Base-by-base conservation (phyloP, 2,329 filamentous ascomycete species). In the Scopulariopsis brevicaulis region DNA sequence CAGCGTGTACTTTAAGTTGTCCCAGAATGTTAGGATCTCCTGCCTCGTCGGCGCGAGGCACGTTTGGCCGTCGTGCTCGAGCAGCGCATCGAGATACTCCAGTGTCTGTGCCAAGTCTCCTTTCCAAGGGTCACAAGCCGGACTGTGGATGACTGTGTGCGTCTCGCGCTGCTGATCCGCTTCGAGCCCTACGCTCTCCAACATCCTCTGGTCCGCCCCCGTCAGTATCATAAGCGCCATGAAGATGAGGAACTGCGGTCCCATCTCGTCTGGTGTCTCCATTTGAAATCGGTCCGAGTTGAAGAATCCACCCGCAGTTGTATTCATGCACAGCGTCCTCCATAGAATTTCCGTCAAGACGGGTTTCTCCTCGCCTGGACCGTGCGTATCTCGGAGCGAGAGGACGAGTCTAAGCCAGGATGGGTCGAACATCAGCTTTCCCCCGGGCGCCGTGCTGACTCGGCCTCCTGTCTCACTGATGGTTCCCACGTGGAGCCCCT, bases 141-240 rank as follows among this genome's bases (percentile, higher is more conserved):
- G 52, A 22, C 53, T 25, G 58, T 58, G 60, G n/a, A 62, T 54
- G 12, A 54, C 59, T 12, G 61, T 34, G 3, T 57, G 55, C 12
- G 55, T 40, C 18, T 58, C 52, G 32, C 59, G 40, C 3, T 55
- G 55, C 22, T 20, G 46, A 50, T 50, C 35, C 12, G 56, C 53
- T n/a, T 66, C 22, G 63, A 70, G 55, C 60, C 61, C 62, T 63
- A 70, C 59, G 28, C 69, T 65, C 56, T 66, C 60, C 37, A 67
- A 67, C 2, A 68, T 65, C 37, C 63, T 66, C 24, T 67, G 66
- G 59, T 72, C 72, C 18, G 70, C 70, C 55, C 67, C 69, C 6
- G 69, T 65, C 53, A 65, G 59, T 6, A 66, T 62, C 59, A 64
- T 58, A n/a, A 65, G 58, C 37, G 63, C 34, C 37, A 65, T 56